Conservation (phyloP, 2,329 filamentous ascomycete genomes). For the Talaromyces sp. region DNA sequence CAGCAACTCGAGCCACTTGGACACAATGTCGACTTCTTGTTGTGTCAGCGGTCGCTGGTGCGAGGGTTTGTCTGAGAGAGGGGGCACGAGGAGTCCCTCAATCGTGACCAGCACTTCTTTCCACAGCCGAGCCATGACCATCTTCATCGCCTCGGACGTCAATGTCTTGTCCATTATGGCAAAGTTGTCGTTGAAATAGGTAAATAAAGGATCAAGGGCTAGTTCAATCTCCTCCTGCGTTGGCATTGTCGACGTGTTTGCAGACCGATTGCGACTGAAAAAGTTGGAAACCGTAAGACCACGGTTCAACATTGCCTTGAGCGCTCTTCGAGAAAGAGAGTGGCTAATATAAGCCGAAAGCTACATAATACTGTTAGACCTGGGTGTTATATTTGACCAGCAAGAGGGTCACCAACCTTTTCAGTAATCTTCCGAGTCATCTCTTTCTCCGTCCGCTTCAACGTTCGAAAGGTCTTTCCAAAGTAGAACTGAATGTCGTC, state of each 20-base stretch:
- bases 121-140: slow-evolving; percentile 97
- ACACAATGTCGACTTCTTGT: slow-evolving; percentile 89
- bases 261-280: slow-evolving; percentile 49
- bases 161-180: slow-evolving; percentile 97
- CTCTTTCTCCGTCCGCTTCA: slow-evolving; percentile 93
- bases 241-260: slow-evolving; percentile 48
- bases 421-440: slow-evolving; percentile 98
- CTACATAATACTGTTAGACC: slow-evolving; percentile 39
- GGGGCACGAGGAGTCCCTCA: slow-evolving; percentile 83
- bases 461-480: slow-evolving; percentile 88
- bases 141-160: slow-evolving; percentile 92
- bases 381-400: background rate
- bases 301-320: slow-evolving; percentile 68
- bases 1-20: slow-evolving; percentile 85
- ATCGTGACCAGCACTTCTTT: slow-evolving; percentile 94
- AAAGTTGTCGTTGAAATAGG: slow-evolving; percentile 98
- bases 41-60: slow-evolving; percentile 75
- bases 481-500: slow-evolving; percentile 99
- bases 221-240: slow-evolving; percentile 71
- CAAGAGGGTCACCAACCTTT: slow-evolving; percentile 57
- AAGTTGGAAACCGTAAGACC: slow-evolving; percentile 66
- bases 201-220: slow-evolving; percentile 76
- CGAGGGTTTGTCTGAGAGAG: slow-evolving; percentile 89
- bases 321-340: slow-evolving; percentile 74
- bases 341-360: slow-evolving; percentile 89